These are phyloP conservation scores for Boletus smithii DNA, from an alignment of 1,284 basidiomycete species.

Conservation along the genomic window DNA sequence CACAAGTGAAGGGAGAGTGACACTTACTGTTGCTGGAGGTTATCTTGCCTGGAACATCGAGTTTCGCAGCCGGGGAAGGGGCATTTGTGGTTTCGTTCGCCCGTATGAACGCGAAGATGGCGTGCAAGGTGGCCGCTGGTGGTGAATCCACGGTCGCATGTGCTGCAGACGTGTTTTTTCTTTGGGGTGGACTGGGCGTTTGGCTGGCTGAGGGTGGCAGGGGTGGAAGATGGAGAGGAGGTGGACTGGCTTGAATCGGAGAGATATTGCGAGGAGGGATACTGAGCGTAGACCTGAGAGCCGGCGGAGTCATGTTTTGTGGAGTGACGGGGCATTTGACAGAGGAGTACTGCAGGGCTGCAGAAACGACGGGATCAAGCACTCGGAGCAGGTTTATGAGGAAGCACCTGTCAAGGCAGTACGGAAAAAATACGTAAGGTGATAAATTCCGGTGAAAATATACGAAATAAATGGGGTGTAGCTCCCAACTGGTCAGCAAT, in stretches of 20 bases:
- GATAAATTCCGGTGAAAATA: too few species aligned
- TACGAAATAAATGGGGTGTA: slow-evolving; percentile 30
- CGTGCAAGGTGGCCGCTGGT: slow-evolving; percentile 82
- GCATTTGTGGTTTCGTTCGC: slow-evolving; percentile 77
- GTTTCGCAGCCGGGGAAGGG: slow-evolving; percentile 82
- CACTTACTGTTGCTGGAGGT: slow-evolving; percentile 74
- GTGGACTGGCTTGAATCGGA: slow-evolving; percentile 29
- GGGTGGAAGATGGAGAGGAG: slow-evolving; percentile 23
- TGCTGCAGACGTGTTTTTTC: slow-evolving; percentile 62
- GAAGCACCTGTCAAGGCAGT: slow-evolving; percentile 34
- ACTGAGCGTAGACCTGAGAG: slow-evolving; percentile 24
- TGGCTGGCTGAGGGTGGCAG: too few species aligned
- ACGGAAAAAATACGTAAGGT: slow-evolving; percentile 37
- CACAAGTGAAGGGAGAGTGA: slow-evolving; percentile 7
- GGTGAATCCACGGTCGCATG: slow-evolving; percentile 72
- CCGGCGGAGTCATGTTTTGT: slow-evolving; percentile 30
- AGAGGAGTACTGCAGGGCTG: slow-evolving; percentile 29
- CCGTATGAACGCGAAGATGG: slow-evolving; percentile 79
- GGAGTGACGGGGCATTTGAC: slow-evolving; percentile 33
- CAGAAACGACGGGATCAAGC: slow-evolving; percentile 24
- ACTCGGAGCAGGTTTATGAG: slow-evolving; percentile 34
- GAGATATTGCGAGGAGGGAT: slow-evolving; percentile 20
- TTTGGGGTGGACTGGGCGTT: too few species aligned
- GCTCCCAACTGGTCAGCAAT: slow-evolving; percentile 24
- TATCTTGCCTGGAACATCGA: slow-evolving; percentile 76